phyloP scores from a whole-genome alignment of 2,329 filamentous ascomycete species.

The Blumeria graminis region DNA sequence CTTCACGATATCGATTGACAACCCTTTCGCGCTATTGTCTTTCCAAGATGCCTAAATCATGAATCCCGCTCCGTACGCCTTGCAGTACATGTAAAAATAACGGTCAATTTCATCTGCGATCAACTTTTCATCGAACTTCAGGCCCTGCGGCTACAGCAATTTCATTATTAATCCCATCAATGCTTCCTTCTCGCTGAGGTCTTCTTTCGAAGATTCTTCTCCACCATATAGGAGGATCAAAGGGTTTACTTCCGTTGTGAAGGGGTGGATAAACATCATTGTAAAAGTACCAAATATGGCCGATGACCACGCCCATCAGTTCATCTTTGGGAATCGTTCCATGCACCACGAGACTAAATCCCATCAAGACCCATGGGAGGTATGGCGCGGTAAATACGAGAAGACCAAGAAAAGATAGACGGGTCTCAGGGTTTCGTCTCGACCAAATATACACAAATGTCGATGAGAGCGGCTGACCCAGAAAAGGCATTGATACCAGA shows the following conservation, averaged over 20 bases:
- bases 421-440: conserved; percentile 73
- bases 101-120: no score
- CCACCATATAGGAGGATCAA: conserved; percentile 86
- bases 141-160: conserved; percentile 29
- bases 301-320: conserved; percentile 81
- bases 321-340: conserved; percentile 83
- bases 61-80: no score
- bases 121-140: conserved; percentile 11
- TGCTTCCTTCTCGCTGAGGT: conserved; percentile 23
- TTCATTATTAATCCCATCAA: conserved; percentile 34
- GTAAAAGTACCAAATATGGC: conserved; percentile 97
- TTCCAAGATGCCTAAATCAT: no score
- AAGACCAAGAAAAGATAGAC: conserved; percentile 69
- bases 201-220: conserved; percentile 53
- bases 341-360: conserved; percentile 77
- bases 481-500: conserved; percentile 72
- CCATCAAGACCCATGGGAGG: conserved; percentile 86
- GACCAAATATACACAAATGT: conserved; percentile 98
- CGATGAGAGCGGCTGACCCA: conserved; percentile 80
- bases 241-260: conserved; percentile 58
- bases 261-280: conserved; percentile 86
- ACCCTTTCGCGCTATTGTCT: no score
- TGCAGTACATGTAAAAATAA: no score
- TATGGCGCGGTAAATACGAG: conserved; percentile 86
- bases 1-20: no score